A percentile compares a stretch with the other conserved stretches of the same genome.
Conservation (phyloP, 768 basidiomycete genomes). For the Baorangia bicolor region DNA sequence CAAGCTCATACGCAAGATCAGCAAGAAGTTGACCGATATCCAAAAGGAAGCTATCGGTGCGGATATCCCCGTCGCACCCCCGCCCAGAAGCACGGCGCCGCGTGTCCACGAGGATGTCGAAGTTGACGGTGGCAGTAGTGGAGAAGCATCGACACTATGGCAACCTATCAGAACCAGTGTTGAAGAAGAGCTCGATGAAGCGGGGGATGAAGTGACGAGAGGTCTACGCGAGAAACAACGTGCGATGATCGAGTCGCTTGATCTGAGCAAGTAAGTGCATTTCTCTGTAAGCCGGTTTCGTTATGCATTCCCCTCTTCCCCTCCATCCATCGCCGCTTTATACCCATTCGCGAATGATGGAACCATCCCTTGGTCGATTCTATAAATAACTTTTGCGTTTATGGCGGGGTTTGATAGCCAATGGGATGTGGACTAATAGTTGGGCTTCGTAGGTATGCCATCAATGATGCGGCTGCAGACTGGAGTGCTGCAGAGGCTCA, state of each 20-base stretch:
- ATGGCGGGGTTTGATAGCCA: neutral
- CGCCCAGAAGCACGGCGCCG: constrained; percentile 17
- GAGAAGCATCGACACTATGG: constrained; percentile 31
- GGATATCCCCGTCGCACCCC: constrained; percentile 49
- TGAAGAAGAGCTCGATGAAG: constrained; percentile 72
- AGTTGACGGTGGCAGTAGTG: constrained; percentile 1
- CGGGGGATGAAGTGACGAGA: constrained; percentile 64
- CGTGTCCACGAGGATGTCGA: constrained; percentile 15
- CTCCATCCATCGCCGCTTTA: constrained; percentile 9
- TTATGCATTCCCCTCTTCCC: neutral
- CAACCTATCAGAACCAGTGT: constrained; percentile 47
- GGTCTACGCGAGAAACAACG: constrained; percentile 68
- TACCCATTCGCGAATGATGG: neutral
- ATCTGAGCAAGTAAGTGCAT: constrained; percentile 76
- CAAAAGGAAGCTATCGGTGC: constrained; percentile 76
- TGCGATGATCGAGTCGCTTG: constrained; percentile 84
- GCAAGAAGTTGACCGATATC: constrained; percentile 69
- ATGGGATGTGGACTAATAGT: neutral
- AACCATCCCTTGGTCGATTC: neutral
- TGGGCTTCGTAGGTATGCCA: constrained; percentile 56
- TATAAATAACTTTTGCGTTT: neutral
- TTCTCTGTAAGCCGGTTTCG: neutral
- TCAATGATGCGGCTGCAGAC: constrained; percentile 66
- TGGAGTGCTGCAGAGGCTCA: constrained; percentile 78
- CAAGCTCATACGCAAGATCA: constrained; percentile 86